Percentiles rank a stretch among this genome's conserved stretches.
Evolutionary conservation across 163 green algal species (phyloP).

Genomic region (Prototheca cutis): DNA sequence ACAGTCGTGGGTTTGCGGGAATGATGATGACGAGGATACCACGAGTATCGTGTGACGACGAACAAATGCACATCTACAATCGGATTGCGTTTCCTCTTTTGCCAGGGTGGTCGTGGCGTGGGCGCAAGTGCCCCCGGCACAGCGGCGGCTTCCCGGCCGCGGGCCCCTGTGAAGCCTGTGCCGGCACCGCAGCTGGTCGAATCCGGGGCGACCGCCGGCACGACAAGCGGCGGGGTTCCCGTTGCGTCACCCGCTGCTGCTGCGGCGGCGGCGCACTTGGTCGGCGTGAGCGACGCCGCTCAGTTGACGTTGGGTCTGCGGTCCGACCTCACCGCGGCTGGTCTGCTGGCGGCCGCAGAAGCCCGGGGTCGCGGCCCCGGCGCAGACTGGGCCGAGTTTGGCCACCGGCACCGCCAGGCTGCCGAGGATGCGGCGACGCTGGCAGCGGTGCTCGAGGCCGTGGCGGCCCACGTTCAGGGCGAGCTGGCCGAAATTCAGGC

Average conservation of each 20-base stretch:
- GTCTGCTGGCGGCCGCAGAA: background rate
- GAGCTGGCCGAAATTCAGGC: slow-evolving; percentile 4
- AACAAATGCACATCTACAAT: too few species aligned
- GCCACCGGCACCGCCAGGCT: background rate
- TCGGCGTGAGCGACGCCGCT: background rate
- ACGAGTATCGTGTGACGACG: too few species aligned
- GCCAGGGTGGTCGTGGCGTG: too few species aligned
- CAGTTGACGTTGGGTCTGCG: background rate
- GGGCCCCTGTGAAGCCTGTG: background rate
- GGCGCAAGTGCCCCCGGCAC: background rate
- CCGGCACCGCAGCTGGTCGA: background rate
- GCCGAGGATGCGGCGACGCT: background rate
- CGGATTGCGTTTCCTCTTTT: too few species aligned
- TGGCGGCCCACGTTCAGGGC: background rate
- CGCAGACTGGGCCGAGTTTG: slow-evolving; percentile 1
- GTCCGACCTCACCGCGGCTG: background rate
- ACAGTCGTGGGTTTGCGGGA: too few species aligned
- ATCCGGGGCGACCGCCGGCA: background rate
- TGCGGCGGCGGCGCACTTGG: background rate
- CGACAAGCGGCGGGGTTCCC: background rate
- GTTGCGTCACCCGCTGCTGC: background rate
- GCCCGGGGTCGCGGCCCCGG: background rate
- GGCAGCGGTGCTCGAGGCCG: background rate
- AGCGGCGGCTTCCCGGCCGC: background rate
- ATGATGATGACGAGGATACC: too few species aligned